Evolutionary conservation across 2,329 filamentous ascomycete species (phyloP), one percentile per base, ranked within the genome.

Genomic region (Fusarium longipes): DNA sequence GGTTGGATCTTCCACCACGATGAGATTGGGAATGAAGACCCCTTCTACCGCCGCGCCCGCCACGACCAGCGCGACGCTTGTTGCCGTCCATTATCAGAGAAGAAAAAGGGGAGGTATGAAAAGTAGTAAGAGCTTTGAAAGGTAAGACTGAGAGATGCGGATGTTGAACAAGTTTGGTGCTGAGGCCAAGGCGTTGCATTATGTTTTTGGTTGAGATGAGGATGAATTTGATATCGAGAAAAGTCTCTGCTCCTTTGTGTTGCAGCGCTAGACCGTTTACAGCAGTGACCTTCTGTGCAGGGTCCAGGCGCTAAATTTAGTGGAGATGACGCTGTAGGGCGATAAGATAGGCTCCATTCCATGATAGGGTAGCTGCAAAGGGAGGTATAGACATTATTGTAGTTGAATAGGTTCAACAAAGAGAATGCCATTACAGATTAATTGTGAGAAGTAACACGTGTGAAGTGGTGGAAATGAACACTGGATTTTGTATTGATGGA

Each of bases 211-310:
- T n/a, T 48, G 57, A 40, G 44, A 10, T 6, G 30, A 3, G 27
- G 45, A 33, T 10, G 30, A 25, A n/a, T 45, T 59, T 63, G 60
- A 64, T 63, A 64, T 27, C 17, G 35, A 45, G 59, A 44, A 63
- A 63, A 63, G 60, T 63, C 60, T 63, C 60, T 63, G 60, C 60
- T 44, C 36, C 6, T 20, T 51, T 39, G 59, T 58, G 35, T 12
- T 8, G 38, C 39, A 17, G 29, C 30, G 29, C 60, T 63, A 63
- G 29, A 2, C 59, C 18, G 0, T 4, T 42, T 38, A 11, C 4
- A 30, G 60, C 2, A 36, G 9, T 2, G 5, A 3, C 4, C 12
- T 5, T 6, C n/a, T 9, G 14, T 20, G 12, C 36, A 35, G 36
- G 45, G 35, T 55, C 22, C 5, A 1, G 0, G 7, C 36, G 38